Base-by-base conservation (phyloP, 345 rosid species). In the Schrenkiella parvula region DNA sequence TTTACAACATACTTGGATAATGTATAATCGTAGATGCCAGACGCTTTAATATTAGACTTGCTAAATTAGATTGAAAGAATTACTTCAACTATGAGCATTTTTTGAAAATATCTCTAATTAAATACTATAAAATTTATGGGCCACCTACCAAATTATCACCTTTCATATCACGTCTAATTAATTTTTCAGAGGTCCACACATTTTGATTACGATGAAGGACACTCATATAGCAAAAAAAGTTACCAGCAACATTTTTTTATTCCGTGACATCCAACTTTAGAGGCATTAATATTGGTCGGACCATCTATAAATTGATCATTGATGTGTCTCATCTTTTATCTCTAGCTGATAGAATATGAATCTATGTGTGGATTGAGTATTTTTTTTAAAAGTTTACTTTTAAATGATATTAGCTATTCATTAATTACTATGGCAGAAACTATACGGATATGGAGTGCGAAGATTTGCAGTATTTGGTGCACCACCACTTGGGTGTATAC, bases 401-500 rank as follows among this genome's bases (percentile, higher is more conserved):
- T 48, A 38, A 23, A 11, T 22, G 69, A 17, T 46, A 82, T 18
- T 17, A 54, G 37, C 14, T 55, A 31, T 5, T 19, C 83, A 84
- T 85, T 77, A 84, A 84, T 46, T 70, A 1, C 18, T 8, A 80
- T 63, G 73, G 2, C 39, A 64, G 26, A 10, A 77, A 63, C 43
- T 71, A 81, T 21, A 80, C 70, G 79, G 79, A 61, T 68, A 68
- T 53, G 97, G 97, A 70, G 92, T 88, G 10, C 82, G 90, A 70
- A 85, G 84, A 50, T 32, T 88, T 14, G 89, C 74, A 44, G 76
- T 86, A 1, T 5, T 86, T 6, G 48, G 89, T 55, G 42, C 80
- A 72, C 89, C 93, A 7, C 88, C 90, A 32, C 57, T 89, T 11
- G 97, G 98, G 12, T 88, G 97, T 50, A 51, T 86, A 37, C 93